Percentiles rank a stretch among this genome's conserved stretches.
phyloP scores from a whole-genome alignment of 352 stramenopile genomes.

The Globisporangium viniferum region DNA sequence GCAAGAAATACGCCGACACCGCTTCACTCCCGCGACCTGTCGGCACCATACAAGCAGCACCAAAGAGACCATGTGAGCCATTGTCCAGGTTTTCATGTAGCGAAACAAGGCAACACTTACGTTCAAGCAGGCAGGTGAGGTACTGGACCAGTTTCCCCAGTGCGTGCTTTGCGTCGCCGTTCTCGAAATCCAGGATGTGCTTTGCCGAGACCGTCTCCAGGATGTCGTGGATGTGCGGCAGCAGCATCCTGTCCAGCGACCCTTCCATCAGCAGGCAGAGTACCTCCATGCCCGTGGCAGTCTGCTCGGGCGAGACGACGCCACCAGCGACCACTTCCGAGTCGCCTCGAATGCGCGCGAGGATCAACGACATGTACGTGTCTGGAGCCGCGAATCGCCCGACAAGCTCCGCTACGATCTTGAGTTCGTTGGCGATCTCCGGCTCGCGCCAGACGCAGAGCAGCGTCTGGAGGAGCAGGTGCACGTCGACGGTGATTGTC shows the following conservation, averaged over 20 bases:
- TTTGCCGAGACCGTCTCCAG: conserved; percentile 36
- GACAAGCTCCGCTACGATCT: conserved; percentile 48
- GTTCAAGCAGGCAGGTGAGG: conserved; percentile 38
- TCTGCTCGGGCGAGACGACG: conserved; percentile 22
- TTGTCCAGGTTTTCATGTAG: no score
- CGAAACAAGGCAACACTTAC: conserved; percentile 25
- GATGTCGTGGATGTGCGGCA: conserved; percentile 57
- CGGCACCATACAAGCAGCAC: neutral
- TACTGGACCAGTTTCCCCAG: conserved; percentile 32
- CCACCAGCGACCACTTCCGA: conserved; percentile 28
- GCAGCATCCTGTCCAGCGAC: conserved; percentile 51
- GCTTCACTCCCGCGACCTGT: conserved; percentile 41
- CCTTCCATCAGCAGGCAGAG: conserved; percentile 47
- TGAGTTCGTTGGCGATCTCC: conserved; percentile 22
- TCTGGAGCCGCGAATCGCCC: conserved; percentile 59
- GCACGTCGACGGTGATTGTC: conserved; percentile 88
- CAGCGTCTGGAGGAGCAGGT: conserved; percentile 71
- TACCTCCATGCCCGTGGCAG: conserved; percentile 40
- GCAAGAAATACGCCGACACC: conserved; percentile 52
- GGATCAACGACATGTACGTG: conserved; percentile 66
- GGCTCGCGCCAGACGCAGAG: conserved; percentile 45
- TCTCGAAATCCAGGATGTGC: conserved; percentile 49
- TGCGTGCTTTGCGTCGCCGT: conserved; percentile 26
- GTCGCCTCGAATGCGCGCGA: conserved; percentile 58
- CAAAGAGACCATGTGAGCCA: neutral